phyloP scores from a whole-genome alignment of 768 basidiomycete genomes.

The Calocera viscosa region DNA sequence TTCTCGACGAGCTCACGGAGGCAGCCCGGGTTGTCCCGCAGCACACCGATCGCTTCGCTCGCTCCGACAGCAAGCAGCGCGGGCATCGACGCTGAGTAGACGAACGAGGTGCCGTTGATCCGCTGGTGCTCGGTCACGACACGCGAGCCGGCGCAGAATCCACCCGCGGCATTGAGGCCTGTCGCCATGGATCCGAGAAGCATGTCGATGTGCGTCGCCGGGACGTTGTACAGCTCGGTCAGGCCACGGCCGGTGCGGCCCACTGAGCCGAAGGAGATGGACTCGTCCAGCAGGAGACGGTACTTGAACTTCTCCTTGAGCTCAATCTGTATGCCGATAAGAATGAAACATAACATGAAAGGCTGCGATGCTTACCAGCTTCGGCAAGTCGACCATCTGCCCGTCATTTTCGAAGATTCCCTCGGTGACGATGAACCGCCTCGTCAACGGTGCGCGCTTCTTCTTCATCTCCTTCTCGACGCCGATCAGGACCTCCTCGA shows the following conservation, averaged over 20 bases:
- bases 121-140: slow-evolving; percentile 87
- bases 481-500: slow-evolving; percentile 74
- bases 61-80: slow-evolving; percentile 77
- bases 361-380: slow-evolving; percentile 47
- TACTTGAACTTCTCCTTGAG: slow-evolving; percentile 94
- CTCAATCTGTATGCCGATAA: slow-evolving; percentile 50
- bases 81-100: slow-evolving; percentile 93
- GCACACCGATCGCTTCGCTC: slow-evolving; percentile 70
- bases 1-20: slow-evolving; percentile 72
- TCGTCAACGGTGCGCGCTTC: slow-evolving; percentile 64
- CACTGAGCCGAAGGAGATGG: slow-evolving; percentile 82
- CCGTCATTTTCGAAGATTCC: slow-evolving; percentile 96
- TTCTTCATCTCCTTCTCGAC: slow-evolving; percentile 84
- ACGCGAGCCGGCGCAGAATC: slow-evolving; percentile 85
- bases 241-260: slow-evolving; percentile 89
- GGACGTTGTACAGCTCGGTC: slow-evolving; percentile 88
- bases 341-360: neutral
- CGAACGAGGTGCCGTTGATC: slow-evolving; percentile 89
- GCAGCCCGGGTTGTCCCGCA: slow-evolving; percentile 62
- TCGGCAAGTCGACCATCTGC: slow-evolving; percentile 80
- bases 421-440: slow-evolving; percentile 91
- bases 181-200: slow-evolving; percentile 82
- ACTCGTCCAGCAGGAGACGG: slow-evolving; percentile 86
- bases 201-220: slow-evolving; percentile 85
- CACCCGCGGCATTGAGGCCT: slow-evolving; percentile 71